Evolutionary conservation across 805 yeast genomes (phyloP), one percentile per base, ranked within the genome.

Genomic region (Geotrichum ghanense): DNA sequence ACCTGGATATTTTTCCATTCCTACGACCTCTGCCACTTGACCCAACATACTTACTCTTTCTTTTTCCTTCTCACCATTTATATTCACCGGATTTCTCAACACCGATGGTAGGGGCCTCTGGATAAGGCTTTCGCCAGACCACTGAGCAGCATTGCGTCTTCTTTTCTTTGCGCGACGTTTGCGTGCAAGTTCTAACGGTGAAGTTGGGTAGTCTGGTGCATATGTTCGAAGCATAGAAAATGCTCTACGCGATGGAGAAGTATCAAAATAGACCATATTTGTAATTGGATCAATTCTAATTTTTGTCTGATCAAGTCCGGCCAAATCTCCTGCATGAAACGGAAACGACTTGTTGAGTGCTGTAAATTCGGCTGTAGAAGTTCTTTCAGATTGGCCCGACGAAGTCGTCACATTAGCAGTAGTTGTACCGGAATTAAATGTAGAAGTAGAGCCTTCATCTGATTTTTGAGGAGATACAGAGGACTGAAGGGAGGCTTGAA

Each of bases 281-380:
- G 37, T n/a, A n/a, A 31, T 19, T 5, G 37, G 37, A n/a, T 31
- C 37, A 31, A 31, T 31, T 31, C 37, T 31, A n/a, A 31, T 31
- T 31, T 31, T 31, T 4, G 37, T n/a, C 37, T 31, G 37, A 9
- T 19, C 37, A n/a, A 31, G 12, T 10, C 37, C 37, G 12, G 37
- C 37, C 17, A 31, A 12, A 12, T 31, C 37, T 12, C 37, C 37
- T 6, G 12, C 37, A n/a, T 31, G 37, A 31, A 31, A 31, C 14
- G 37, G 37, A 31, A 31, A 31, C 37, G 37, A n/a, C 37, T 31
- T 31, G 16, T 31, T 31, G 37, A 31, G 37, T 19, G 37, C 37
- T 31, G 12, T 19, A 31, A 31, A n/a, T 16, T 31, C 37, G 6
- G 37, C 37, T 31, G 12, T 19, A 10, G 37, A 31, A 4, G 37